Percentiles rank a stretch among this genome's conserved stretches.
Evolutionary conservation across 176 grass and related monocot species (phyloP).

Genomic region (bread wheat (Triticum aestivum)): IWGSC_CS_RefSeq_v2.1 NC_057797.1:692161242-692161741

Average conservation of each 20-base stretch:
- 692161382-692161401: conserved; percentile 98
- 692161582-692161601: conserved; percentile 68
- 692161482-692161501: conserved; percentile 73
- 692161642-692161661: conserved; percentile 66
- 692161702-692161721: conserved; percentile 80
- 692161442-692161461: conserved; percentile 67
- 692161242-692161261: conserved; percentile 80
- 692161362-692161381: conserved; percentile 58
- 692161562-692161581: conserved; percentile 53
- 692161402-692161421: conserved; percentile 63
- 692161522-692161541: conserved; percentile 49
- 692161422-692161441: conserved; percentile 51
- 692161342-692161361: conserved; percentile 59
- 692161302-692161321: conserved; percentile 96
- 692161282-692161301: conserved; percentile 90
- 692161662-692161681: conserved; percentile 63
- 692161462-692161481: conserved; percentile 59
- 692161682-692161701: conserved; percentile 80
- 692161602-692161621: conserved; percentile 87
- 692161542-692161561: conserved; percentile 84
- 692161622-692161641: conserved; percentile 76
- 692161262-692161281: conserved; percentile 62
- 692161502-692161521: conserved; percentile 66
- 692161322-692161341: conserved; percentile 60
- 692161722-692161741: conserved; percentile 63